These are phyloP conservation scores for Saccharomyces hybrid DNA, from an alignment of 1,139 yeast genomes.

Conservation along the genomic window DNA sequence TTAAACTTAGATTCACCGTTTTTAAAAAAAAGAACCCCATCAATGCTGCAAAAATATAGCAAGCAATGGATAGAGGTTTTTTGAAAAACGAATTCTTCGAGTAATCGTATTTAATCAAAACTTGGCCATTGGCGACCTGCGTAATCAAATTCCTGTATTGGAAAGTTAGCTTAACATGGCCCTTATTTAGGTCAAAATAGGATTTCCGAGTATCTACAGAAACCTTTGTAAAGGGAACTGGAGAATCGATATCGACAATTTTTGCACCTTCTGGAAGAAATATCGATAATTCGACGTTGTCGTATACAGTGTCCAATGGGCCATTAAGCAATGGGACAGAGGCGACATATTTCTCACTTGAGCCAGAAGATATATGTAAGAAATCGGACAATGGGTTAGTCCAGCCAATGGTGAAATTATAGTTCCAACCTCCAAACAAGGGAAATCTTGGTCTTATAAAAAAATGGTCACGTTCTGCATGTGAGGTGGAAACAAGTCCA, in stretches of 20 bases:
- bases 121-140: slow-evolving; percentile 50
- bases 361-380: slow-evolving; percentile 37
- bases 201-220: slow-evolving; percentile 43
- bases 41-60: slow-evolving; percentile 56
- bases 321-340: slow-evolving; percentile 70
- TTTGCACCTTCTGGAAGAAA: slow-evolving; percentile 87
- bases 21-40: slow-evolving; percentile 46
- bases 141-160: slow-evolving; percentile 59
- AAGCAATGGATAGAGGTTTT: slow-evolving; percentile 63
- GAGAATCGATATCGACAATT: slow-evolving; percentile 50
- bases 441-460: slow-evolving; percentile 84
- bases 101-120: slow-evolving; percentile 58
- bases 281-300: slow-evolving; percentile 50
- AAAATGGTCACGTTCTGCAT: slow-evolving; percentile 41
- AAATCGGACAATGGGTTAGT: slow-evolving; percentile 49
- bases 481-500: slow-evolving; percentile 87
- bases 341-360: slow-evolving; percentile 50
- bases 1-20: slow-evolving; percentile 15
- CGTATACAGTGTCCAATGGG: slow-evolving; percentile 60
- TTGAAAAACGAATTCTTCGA: slow-evolving; percentile 43
- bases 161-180: slow-evolving; percentile 72
- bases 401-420: slow-evolving; percentile 95
- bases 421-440: slow-evolving; percentile 91
- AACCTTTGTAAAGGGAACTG: slow-evolving; percentile 39
- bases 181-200: slow-evolving; percentile 68